phyloP scores from a whole-genome alignment of 2,329 filamentous ascomycete genomes.

The Diaporthe vaccinii region DNA sequence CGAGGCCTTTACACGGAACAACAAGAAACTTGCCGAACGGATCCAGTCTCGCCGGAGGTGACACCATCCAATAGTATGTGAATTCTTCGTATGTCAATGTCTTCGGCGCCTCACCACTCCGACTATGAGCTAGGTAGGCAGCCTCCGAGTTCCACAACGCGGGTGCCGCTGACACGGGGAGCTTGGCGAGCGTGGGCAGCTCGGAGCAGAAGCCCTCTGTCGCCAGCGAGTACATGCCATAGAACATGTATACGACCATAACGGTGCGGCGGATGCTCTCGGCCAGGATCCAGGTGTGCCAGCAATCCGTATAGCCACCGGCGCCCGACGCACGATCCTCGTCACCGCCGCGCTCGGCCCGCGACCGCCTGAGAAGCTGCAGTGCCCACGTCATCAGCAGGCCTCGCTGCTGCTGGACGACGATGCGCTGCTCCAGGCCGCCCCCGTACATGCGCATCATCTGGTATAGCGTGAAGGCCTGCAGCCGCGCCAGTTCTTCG shows the following conservation, averaged over 20 bases:
- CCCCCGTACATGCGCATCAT: conserved; percentile 37
- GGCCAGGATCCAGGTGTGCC: conserved; percentile 36
- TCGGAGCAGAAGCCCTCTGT: conserved; percentile 26
- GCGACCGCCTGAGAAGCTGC: conserved; percentile 26
- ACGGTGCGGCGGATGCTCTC: conserved; percentile 39
- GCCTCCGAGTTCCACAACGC: conserved; percentile 24
- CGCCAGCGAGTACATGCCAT: conserved; percentile 27
- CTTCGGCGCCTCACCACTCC: neutral
- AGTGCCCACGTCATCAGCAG: conserved; percentile 31
- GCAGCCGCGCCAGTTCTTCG: conserved; percentile 33
- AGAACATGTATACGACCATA: conserved; percentile 36
- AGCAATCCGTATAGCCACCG: neutral
- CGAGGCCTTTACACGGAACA: conserved; percentile 2
- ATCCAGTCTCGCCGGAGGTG: neutral
- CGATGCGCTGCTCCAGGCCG: conserved; percentile 33
- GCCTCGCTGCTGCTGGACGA: conserved; percentile 35
- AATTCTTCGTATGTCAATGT: conserved; percentile 8
- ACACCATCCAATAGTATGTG: neutral
- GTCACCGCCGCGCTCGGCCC: conserved; percentile 17
- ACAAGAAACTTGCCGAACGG: conserved; percentile 9
- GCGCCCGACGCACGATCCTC: neutral
- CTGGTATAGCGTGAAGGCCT: conserved; percentile 37
- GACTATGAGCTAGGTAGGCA: conserved; percentile 12
- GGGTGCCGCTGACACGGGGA: conserved; percentile 28
- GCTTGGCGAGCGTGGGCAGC: conserved; percentile 16